Percentiles rank a stretch among this genome's conserved stretches.
Evolutionary conservation across 1,139 yeast species (phyloP).

Genomic region (Meyerozyma guilliermondii): DNA sequence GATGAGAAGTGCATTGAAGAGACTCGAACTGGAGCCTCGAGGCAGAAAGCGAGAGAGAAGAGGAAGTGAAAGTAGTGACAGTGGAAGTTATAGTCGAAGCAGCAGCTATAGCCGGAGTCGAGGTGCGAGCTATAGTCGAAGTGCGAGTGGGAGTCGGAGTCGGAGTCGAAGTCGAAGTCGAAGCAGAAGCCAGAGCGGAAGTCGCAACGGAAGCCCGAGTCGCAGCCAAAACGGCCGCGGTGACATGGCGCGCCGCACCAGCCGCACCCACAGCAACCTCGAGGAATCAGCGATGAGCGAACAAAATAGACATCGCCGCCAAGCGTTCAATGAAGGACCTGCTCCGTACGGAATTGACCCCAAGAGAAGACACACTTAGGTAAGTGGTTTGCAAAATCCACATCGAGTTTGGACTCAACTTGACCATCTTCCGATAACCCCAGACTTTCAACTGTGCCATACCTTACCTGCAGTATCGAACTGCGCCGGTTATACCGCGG

Average conservation of each 20-base stretch:
- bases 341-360: constrained; percentile 1
- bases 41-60: constrained; percentile 15
- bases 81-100: constrained; percentile 2
- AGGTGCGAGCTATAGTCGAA: neutral
- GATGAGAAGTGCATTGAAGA: constrained; percentile 58
- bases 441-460: neutral
- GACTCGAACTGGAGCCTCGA: constrained; percentile 9
- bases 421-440: neutral
- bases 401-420: neutral
- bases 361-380: neutral
- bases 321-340: neutral
- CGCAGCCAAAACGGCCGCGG: too few relatives aligned
- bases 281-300: neutral
- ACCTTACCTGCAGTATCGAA: neutral
- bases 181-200: neutral
- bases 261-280: neutral
- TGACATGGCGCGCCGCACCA: neutral
- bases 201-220: neutral
- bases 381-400: neutral
- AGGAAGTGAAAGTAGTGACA: constrained; percentile 11
- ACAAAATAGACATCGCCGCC: constrained; percentile 3
- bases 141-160: neutral
- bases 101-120: constrained; percentile 10
- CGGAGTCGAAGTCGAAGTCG: constrained; percentile 1
- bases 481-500: neutral